Evolutionary conservation across 345 rosid genomes (phyloP).

Genomic region (Populus simonii): DNA sequence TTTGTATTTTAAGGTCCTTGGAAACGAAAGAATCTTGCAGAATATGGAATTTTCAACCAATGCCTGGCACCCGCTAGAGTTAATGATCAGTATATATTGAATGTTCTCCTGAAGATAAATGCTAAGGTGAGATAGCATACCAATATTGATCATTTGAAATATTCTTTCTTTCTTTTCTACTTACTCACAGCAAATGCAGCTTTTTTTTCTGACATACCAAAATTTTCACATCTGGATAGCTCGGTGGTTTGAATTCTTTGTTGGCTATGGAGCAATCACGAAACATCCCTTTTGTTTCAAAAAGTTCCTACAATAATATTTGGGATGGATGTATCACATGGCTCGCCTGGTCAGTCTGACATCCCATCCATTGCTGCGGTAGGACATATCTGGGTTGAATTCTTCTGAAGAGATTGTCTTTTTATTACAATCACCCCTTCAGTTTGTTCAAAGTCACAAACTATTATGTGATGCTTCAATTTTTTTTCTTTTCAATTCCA

Average conservation of each 20-base stretch:
- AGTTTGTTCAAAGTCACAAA: background rate
- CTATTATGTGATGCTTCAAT: background rate
- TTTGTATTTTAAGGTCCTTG: conserved; percentile 17
- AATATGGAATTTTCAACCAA: conserved; percentile 28
- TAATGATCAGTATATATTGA: conserved; percentile 23
- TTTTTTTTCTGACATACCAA: background rate
- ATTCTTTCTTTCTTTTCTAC: background rate
- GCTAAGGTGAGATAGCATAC: conserved; percentile 17
- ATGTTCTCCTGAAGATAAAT: conserved; percentile 31
- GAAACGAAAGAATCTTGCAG: conserved; percentile 26
- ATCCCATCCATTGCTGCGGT: conserved; percentile 31
- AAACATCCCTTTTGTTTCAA: conserved; percentile 18
- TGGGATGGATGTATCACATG: conserved; percentile 32
- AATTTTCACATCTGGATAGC: background rate
- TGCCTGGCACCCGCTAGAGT: conserved; percentile 19
- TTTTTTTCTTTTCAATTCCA: background rate
- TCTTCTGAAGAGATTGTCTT: background rate
- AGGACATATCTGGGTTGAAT: background rate
- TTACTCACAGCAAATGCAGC: background rate
- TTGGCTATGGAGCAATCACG: conserved; percentile 19
- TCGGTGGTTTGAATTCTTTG: conserved; percentile 27
- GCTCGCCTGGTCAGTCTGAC: conserved; percentile 26
- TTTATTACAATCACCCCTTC: background rate
- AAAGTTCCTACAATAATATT: conserved; percentile 27
- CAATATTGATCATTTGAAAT: background rate